A percentile compares a stretch with the other conserved stretches of the same genome.
These are phyloP conservation scores for Microbotryum silenes-acaulis DNA, from an alignment of 1,284 basidiomycete species.

Conservation along the genomic window DNA sequence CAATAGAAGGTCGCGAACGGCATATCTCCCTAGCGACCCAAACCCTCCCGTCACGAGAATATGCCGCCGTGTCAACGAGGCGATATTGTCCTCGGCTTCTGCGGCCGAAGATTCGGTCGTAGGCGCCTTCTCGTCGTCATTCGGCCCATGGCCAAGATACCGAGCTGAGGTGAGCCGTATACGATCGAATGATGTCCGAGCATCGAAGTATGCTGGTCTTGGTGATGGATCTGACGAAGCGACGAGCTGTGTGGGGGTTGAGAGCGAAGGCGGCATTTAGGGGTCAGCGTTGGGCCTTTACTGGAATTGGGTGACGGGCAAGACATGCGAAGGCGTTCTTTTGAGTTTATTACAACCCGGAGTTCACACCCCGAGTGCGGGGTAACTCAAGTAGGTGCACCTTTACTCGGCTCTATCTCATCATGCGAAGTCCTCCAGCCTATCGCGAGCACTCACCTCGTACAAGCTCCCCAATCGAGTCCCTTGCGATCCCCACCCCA, in stretches of 20 bases:
- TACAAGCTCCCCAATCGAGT: slow-evolving; percentile 27
- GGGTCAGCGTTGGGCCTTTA: background rate
- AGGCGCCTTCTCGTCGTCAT: background rate
- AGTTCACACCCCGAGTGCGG: too few species aligned
- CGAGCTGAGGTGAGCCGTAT: slow-evolving; percentile 33
- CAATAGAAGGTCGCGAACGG: slow-evolving; percentile 33
- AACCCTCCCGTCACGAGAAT: slow-evolving; percentile 36
- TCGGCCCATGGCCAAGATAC: slow-evolving; percentile 25
- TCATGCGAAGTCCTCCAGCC: too few species aligned
- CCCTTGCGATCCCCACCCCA: slow-evolving; percentile 13
- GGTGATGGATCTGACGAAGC: slow-evolving; percentile 24
- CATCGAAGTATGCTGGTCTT: slow-evolving; percentile 26
- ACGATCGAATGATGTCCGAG: slow-evolving; percentile 30
- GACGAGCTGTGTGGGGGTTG: slow-evolving; percentile 22
- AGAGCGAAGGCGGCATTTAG: too few species aligned
- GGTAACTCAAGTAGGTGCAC: too few species aligned
- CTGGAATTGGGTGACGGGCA: too few species aligned
- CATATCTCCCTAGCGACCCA: slow-evolving; percentile 31
- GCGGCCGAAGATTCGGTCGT: background rate
- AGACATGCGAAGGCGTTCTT: too few species aligned
- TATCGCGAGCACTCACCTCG: slow-evolving; percentile 15
- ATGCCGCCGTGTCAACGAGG: slow-evolving; percentile 21
- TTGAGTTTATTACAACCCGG: too few species aligned
- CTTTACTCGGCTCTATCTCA: too few species aligned
- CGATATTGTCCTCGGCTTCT: slow-evolving; percentile 11